A percentile compares a stretch with the other conserved stretches of the same genome.
Evolutionary conservation across 1,139 yeast species (phyloP).

Genomic region (Pneumocystis murina): DNA sequence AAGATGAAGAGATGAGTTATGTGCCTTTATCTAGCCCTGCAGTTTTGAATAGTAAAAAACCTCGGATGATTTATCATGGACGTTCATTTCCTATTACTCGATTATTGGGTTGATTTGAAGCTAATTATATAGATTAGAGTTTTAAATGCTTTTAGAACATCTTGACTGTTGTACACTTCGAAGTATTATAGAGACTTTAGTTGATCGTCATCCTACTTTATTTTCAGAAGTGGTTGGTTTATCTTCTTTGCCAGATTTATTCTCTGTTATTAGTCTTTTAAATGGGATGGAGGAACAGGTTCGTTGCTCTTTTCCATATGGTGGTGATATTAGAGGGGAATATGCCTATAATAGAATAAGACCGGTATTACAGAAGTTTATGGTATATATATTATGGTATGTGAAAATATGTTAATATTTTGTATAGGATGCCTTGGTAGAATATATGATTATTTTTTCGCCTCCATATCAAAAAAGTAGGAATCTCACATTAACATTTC

Average conservation of each 20-base stretch:
- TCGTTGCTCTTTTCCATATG: conserved; percentile 47
- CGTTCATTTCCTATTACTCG: background rate
- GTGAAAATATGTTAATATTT: background rate
- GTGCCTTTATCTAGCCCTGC: background rate
- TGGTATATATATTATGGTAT: conserved; percentile 41
- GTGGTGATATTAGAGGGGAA: conserved; percentile 58
- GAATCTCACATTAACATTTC: conserved; percentile 45
- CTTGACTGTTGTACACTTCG: conserved; percentile 26
- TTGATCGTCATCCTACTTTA: conserved; percentile 49
- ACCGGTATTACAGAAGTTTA: conserved; percentile 34
- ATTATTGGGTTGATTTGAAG: background rate
- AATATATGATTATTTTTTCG: conserved; percentile 60
- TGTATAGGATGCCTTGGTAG: conserved; percentile 44
- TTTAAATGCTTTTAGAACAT: background rate
- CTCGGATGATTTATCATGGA: background rate
- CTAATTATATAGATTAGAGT: background rate
- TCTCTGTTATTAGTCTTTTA: conserved; percentile 38
- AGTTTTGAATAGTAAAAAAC: background rate
- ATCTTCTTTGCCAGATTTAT: conserved; percentile 46
- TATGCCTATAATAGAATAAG: conserved; percentile 79
- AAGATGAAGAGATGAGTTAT: background rate
- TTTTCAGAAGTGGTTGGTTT: conserved; percentile 35
- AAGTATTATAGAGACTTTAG: conserved; percentile 36
- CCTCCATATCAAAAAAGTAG: conserved; percentile 60
- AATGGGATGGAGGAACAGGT: conserved; percentile 35